Percentiles rank a stretch among this genome's conserved stretches.
Conservation (phyloP, 2,329 filamentous ascomycete genomes). For the Tolypocladium cylindrosporum region DNA sequence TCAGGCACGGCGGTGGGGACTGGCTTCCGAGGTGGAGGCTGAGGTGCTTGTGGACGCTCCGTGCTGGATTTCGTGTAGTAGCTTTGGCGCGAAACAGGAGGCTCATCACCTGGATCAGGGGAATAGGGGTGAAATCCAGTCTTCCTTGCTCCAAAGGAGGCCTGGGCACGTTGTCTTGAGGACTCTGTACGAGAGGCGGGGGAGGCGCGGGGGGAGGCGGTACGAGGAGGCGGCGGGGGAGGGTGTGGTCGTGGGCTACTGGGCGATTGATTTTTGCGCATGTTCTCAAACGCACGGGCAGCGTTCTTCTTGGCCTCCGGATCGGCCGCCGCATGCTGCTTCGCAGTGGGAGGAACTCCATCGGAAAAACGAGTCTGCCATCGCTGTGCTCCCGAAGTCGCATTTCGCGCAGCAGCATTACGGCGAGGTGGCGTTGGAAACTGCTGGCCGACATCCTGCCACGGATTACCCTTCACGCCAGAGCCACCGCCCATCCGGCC, state of each 20-base stretch:
- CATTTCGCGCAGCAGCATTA: constrained; percentile 17
- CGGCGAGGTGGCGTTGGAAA: constrained; percentile 41
- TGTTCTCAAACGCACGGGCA: constrained; percentile 31
- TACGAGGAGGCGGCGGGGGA: constrained; percentile 26
- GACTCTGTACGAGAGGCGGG: constrained; percentile 35
- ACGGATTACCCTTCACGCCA: constrained; percentile 48
- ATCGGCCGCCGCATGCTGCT: constrained; percentile 22
- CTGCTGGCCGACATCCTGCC: constrained; percentile 36
- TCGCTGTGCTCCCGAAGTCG: constrained; percentile 31
- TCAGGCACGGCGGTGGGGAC: constrained; percentile 25
- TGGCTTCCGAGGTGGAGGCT: constrained; percentile 6
- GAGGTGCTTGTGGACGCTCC: constrained; percentile 10
- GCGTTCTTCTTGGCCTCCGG: constrained; percentile 30
- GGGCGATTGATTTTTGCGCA: constrained; percentile 25
- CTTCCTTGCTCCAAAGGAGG: constrained; percentile 42
- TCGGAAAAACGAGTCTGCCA: constrained; percentile 32
- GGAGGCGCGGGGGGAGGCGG: constrained; percentile 10
- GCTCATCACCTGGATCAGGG: constrained; percentile 39
- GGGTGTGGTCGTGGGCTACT: too few species aligned
- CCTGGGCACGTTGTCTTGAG: constrained; percentile 42
- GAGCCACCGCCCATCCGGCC: constrained; percentile 37
- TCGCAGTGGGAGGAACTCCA: constrained; percentile 32
- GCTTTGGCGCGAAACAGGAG: constrained; percentile 36
- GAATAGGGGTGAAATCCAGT: constrained; percentile 40
- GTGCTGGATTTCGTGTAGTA: constrained; percentile 31